Conservation (phyloP, 2,329 filamentous ascomycete genomes). For the Arthrobotrys conoides region DNA sequence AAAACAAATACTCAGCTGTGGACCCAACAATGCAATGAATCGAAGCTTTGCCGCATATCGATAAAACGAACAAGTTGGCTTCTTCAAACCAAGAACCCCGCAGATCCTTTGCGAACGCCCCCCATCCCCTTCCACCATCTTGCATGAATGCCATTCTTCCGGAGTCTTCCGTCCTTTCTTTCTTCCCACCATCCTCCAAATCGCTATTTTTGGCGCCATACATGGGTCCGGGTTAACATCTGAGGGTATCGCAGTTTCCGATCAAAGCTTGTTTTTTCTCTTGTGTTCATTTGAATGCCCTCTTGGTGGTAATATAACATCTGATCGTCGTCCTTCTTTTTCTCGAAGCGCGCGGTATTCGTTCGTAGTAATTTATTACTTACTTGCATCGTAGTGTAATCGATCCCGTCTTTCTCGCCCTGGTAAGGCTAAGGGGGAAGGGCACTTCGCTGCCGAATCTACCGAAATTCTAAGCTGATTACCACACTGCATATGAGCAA, state of each 20-base stretch:
- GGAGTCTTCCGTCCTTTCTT: constrained; percentile 15
- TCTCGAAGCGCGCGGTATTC: constrained; percentile 50
- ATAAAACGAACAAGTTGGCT: constrained; percentile 21
- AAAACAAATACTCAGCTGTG: neutral
- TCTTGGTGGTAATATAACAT: neutral
- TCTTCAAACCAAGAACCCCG: constrained; percentile 13
- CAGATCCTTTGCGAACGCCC: neutral
- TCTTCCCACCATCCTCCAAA: neutral
- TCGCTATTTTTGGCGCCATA: constrained; percentile 50
- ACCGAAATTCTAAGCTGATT: constrained; percentile 19
- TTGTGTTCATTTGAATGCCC: constrained; percentile 9
- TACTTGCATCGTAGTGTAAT: neutral
- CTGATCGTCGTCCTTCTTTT: constrained; percentile 18
- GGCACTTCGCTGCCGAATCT: constrained; percentile 26
- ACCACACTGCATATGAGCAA: neutral
- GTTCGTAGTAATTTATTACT: constrained; percentile 25
- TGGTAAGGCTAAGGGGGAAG: constrained; percentile 8
- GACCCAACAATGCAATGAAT: neutral
- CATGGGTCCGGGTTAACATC: neutral
- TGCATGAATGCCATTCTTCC: constrained; percentile 32
- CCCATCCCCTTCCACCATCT: neutral
- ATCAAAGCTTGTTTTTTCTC: constrained; percentile 25
- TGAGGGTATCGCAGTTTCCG: constrained; percentile 9
- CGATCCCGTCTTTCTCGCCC: neutral
- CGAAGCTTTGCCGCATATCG: constrained; percentile 18